A percentile compares a stretch with the other conserved stretches of the same genome.
Evolutionary conservation across 176 grass and related monocot genomes (phyloP).

Genomic region (Guadua angustifolia): DNA sequence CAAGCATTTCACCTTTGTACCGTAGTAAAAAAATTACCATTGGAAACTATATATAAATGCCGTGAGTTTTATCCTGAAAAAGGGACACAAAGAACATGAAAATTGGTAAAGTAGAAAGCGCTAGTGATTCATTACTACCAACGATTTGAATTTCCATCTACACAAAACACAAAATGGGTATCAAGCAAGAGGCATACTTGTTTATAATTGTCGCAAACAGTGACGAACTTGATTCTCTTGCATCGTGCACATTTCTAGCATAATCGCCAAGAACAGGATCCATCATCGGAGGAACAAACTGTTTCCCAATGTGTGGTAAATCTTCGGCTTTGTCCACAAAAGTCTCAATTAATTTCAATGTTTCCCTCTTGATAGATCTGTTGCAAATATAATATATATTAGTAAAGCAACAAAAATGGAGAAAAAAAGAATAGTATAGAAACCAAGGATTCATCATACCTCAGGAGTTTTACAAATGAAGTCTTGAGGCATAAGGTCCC

Average conservation of each 20-base stretch:
- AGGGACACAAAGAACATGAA: no score
- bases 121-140: no score
- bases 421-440: background rate
- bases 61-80: background rate
- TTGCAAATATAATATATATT: conserved; percentile 37
- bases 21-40: conserved; percentile 46
- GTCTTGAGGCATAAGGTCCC: conserved; percentile 95
- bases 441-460: conserved; percentile 50
- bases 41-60: conserved; percentile 25
- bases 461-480: conserved; percentile 95
- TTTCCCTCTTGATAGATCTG: conserved; percentile 99
- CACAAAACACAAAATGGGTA: no score
- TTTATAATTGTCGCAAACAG: no score
- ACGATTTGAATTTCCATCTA: no score
- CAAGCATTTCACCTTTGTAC: conserved; percentile 93
- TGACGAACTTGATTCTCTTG: conserved; percentile 98
- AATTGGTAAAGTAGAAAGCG: no score
- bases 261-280: conserved; percentile 95
- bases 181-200: no score
- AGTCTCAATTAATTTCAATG: conserved; percentile 96
- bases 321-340: conserved; percentile 99
- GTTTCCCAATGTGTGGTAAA: conserved; percentile 85
- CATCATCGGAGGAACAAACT: conserved; percentile 99
- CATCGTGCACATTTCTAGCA: conserved; percentile 97
- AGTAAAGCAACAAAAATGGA: conserved; percentile 23